phyloP scores from a whole-genome alignment of 495 filamentous ascomycete species.

The Melanomma pulvis-pyrius region DNA sequence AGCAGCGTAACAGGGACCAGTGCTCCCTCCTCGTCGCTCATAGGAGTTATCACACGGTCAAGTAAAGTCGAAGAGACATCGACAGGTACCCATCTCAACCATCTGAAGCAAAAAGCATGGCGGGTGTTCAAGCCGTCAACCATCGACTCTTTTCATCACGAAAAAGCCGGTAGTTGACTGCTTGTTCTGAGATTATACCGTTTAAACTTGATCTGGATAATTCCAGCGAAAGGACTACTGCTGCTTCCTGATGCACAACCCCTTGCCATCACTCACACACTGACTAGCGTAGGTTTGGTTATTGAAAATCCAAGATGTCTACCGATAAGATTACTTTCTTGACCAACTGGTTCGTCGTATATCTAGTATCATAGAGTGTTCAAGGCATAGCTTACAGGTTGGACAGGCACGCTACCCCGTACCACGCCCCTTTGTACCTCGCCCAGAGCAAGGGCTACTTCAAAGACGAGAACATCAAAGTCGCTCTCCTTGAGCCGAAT shows the following conservation, averaged over 20 bases:
- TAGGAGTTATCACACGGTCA: no score
- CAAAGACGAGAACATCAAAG: slow-evolving; percentile 53
- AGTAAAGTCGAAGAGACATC: no score
- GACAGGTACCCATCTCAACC: no score
- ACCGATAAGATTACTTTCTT: slow-evolving; percentile 77
- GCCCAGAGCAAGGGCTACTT: slow-evolving; percentile 66
- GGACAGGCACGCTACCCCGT: slow-evolving; percentile 69
- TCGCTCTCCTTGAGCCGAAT: slow-evolving; percentile 71
- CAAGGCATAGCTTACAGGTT: slow-evolving; percentile 13
- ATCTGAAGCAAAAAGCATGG: no score
- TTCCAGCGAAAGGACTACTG: slow-evolving; percentile 82
- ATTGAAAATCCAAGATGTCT: slow-evolving; percentile 55
- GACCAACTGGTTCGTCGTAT: slow-evolving; percentile 63
- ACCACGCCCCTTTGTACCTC: slow-evolving; percentile 72
- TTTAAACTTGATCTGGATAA: slow-evolving; percentile 84
- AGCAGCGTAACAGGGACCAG: no score
- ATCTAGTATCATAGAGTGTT: not conserved
- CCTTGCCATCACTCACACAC: slow-evolving; percentile 43
- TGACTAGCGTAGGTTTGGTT: slow-evolving; percentile 21
- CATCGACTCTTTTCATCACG: no score
- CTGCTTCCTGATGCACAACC: slow-evolving; percentile 61
- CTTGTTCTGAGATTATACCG: slow-evolving; percentile 67
- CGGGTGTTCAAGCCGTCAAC: no score
- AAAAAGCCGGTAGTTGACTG: no score
- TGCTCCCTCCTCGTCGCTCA: no score